These are phyloP conservation scores for Blastobotrys malaysiensis DNA, from an alignment of 1,139 yeast genomes.

Conservation along the genomic window DNA sequence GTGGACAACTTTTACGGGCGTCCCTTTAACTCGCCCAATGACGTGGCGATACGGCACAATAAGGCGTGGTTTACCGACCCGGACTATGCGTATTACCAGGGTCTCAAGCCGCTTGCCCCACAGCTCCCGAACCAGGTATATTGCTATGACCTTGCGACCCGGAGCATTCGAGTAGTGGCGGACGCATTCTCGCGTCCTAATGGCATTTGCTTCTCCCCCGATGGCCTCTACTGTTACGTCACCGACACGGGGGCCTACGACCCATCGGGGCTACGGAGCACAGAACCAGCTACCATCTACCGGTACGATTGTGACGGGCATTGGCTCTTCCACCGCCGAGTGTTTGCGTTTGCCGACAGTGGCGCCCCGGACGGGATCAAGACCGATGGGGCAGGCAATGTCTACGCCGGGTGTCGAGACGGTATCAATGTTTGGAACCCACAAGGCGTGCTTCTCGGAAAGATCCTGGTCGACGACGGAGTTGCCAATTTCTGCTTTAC, in stretches of 20 bases:
- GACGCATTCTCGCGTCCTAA: slow-evolving; percentile 26
- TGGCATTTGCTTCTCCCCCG: slow-evolving; percentile 28
- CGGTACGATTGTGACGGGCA: slow-evolving; percentile 20
- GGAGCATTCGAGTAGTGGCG: slow-evolving; percentile 24
- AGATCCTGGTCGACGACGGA: slow-evolving; percentile 23
- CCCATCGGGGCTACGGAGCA: slow-evolving; percentile 10
- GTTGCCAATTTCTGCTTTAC: slow-evolving; percentile 29
- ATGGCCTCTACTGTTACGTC: slow-evolving; percentile 22
- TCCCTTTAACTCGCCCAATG: slow-evolving; percentile 27
- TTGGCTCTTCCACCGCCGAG: slow-evolving; percentile 21
- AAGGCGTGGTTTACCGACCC: slow-evolving; percentile 29
- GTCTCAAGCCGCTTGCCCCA: slow-evolving; percentile 9
- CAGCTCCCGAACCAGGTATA: slow-evolving; percentile 27
- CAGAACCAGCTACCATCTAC: slow-evolving; percentile 21
- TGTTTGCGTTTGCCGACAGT: slow-evolving; percentile 26
- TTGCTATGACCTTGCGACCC: slow-evolving; percentile 22
- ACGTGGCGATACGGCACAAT: slow-evolving; percentile 19
- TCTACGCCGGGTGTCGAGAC: slow-evolving; percentile 28
- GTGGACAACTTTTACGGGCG: slow-evolving; percentile 22
- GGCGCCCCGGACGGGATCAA: slow-evolving; percentile 32
- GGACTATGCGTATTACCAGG: slow-evolving; percentile 19
- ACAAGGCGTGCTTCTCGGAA: slow-evolving; percentile 27
- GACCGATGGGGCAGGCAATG: slow-evolving; percentile 26
- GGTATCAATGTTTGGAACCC: slow-evolving; percentile 31
- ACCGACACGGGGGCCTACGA: slow-evolving; percentile 25